A percentile compares a stretch with the other conserved stretches of the same genome.
Evolutionary conservation across 2,329 filamentous ascomycete genomes (phyloP).

Genomic region (Talaromyces funiculosus): DNA sequence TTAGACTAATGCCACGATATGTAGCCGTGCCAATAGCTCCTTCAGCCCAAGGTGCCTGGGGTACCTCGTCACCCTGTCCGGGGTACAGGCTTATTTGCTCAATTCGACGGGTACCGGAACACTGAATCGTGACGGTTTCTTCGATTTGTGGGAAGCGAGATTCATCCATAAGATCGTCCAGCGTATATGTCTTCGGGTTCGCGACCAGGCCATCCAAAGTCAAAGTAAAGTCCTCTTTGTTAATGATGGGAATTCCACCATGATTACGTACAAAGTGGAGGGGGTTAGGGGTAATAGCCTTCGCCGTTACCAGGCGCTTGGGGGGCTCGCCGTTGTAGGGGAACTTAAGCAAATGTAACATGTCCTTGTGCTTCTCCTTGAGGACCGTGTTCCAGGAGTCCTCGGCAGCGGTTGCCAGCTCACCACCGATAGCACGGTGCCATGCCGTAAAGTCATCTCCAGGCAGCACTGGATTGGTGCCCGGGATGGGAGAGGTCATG

Average conservation of each 20-base stretch:
- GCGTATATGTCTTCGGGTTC: constrained; percentile 50
- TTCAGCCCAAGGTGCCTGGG: constrained; percentile 52
- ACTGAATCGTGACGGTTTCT: constrained; percentile 60
- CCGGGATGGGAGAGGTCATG: constrained; percentile 51
- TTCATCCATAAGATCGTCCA: constrained; percentile 58
- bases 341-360: constrained; percentile 58
- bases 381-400: constrained; percentile 54
- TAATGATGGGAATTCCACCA: constrained; percentile 63
- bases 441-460: constrained; percentile 56
- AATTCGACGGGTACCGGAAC: constrained; percentile 62
- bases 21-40: constrained; percentile 62
- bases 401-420: constrained; percentile 47
- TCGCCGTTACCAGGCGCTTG: constrained; percentile 51
- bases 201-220: constrained; percentile 57
- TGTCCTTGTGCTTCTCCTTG: constrained; percentile 54
- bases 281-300: constrained; percentile 55
- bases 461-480: constrained; percentile 53
- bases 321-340: constrained; percentile 61
- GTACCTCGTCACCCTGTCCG: constrained; percentile 60
- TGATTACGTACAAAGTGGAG: constrained; percentile 68
- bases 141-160: constrained; percentile 53
- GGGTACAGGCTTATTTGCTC: constrained; percentile 63
- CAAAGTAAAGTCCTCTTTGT: constrained; percentile 50
- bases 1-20: constrained; percentile 60
- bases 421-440: constrained; percentile 50